Evolutionary conservation across 768 basidiomycete genomes (phyloP).

Genomic region (Tulasnella sp.): DNA sequence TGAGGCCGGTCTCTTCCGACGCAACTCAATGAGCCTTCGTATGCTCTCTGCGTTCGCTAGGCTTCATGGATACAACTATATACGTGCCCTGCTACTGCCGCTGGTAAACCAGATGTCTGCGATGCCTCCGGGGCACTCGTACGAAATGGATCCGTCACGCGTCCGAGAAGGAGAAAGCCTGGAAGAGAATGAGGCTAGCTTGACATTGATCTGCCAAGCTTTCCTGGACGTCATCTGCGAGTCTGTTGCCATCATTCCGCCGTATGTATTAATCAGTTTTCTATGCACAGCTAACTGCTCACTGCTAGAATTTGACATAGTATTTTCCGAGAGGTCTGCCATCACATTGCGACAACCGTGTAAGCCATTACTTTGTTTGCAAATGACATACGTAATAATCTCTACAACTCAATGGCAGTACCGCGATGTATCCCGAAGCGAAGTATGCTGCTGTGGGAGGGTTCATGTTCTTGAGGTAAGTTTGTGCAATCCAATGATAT

Average conservation of each 20-base stretch:
- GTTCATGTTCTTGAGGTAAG: slow-evolving; percentile 79
- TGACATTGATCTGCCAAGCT: slow-evolving; percentile 60
- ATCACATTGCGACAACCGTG: slow-evolving; percentile 71
- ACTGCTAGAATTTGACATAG: slow-evolving; percentile 32
- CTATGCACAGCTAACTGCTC: neutral
- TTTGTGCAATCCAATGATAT: neutral
- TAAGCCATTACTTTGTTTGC: slow-evolving; percentile 32
- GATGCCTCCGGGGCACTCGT: slow-evolving; percentile 62
- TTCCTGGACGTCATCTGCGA: slow-evolving; percentile 66
- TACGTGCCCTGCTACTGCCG: slow-evolving; percentile 69
- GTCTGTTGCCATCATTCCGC: slow-evolving; percentile 59
- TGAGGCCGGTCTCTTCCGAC: slow-evolving; percentile 73
- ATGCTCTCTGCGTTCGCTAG: slow-evolving; percentile 78
- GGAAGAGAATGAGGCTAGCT: slow-evolving; percentile 54
- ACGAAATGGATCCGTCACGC: slow-evolving; percentile 59
- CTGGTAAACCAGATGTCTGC: slow-evolving; percentile 63
- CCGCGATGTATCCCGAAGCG: slow-evolving; percentile 63
- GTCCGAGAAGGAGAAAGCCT: slow-evolving; percentile 45
- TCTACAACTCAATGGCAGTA: slow-evolving; percentile 28
- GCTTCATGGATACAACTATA: slow-evolving; percentile 85
- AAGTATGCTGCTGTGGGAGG: slow-evolving; percentile 78
- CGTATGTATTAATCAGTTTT: slow-evolving; percentile 40
- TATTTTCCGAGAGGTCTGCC: slow-evolving; percentile 78
- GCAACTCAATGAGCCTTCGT: slow-evolving; percentile 79
- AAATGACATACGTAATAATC: slow-evolving; percentile 19